These are phyloP conservation scores for Conticribra weissflogii DNA, from an alignment of 108 stramenopile species.

Conservation along the genomic window DNA sequence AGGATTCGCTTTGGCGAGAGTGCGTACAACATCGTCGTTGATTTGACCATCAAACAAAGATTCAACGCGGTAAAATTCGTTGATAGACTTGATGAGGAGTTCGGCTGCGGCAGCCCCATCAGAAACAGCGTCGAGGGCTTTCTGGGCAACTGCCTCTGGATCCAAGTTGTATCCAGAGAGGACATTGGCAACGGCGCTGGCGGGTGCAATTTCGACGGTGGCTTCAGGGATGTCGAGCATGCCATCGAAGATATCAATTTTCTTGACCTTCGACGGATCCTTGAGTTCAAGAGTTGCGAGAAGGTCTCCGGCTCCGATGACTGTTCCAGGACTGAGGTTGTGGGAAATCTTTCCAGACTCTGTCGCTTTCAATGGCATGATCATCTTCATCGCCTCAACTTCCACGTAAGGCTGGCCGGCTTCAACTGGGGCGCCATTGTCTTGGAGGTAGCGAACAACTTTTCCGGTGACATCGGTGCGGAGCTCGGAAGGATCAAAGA, in stretches of 20 bases:
- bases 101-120: constrained; percentile 61
- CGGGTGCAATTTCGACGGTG: constrained; percentile 44
- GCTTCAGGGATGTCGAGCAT: constrained; percentile 65
- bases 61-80: constrained; percentile 91
- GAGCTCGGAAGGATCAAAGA: constrained; percentile 97
- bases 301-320: constrained; percentile 95
- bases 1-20: constrained; percentile 83
- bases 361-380: constrained; percentile 93
- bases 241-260: constrained; percentile 86
- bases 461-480: constrained; percentile 98
- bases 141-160: constrained; percentile 56
- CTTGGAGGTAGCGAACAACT: constrained; percentile 97
- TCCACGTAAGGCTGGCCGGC: constrained; percentile 94
- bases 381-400: constrained; percentile 97
- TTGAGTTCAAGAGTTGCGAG: constrained; percentile 93
- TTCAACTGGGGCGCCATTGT: constrained; percentile 88
- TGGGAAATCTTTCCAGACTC: constrained; percentile 95
- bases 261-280: constrained; percentile 95
- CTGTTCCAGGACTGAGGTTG: constrained; percentile 91
- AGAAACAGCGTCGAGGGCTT: constrained; percentile 53
- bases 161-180: constrained; percentile 77
- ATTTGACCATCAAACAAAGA: constrained; percentile 80
- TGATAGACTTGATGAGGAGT: constrained; percentile 63
- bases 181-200: constrained; percentile 62
- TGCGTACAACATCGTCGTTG: constrained; percentile 87